Conservation (phyloP, 179 eudicot species). For the Actinidia polygama region DNA sequence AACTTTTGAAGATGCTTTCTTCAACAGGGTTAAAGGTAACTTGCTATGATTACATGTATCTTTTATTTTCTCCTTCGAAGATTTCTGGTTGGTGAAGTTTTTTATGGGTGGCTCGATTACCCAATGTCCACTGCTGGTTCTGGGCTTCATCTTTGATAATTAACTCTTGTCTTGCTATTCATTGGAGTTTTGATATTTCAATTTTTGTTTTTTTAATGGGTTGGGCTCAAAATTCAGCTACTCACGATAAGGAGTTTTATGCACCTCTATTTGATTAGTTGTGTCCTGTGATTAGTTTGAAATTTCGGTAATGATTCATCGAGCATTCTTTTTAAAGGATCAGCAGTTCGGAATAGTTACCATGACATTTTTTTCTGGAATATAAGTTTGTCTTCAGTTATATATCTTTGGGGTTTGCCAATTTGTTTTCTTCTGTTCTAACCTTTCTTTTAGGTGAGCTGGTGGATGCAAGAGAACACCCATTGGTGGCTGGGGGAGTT, state of each 20-base stretch:
- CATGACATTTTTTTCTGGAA: background rate
- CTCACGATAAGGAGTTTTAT: background rate
- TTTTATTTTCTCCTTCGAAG: slow-evolving; percentile 4
- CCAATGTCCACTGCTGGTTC: background rate
- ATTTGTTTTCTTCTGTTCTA: background rate
- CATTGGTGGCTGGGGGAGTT: slow-evolving; percentile 51
- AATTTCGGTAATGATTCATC: background rate
- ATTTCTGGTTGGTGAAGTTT: background rate
- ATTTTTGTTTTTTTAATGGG: background rate
- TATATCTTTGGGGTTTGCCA: background rate
- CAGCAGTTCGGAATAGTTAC: background rate
- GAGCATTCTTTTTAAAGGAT: background rate
- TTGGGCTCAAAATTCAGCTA: background rate
- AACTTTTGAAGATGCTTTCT: slow-evolving; percentile 60
- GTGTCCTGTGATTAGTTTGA: slow-evolving; percentile 4
- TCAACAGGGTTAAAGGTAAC: slow-evolving; percentile 63
- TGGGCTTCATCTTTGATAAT: background rate
- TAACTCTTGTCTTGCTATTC: background rate
- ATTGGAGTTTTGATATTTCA: background rate
- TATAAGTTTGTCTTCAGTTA: background rate
- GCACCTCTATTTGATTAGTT: background rate
- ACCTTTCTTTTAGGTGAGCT: slow-evolving; percentile 47
- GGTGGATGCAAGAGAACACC: slow-evolving; percentile 57
- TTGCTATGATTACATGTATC: background rate
- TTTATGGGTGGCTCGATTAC: background rate